Conservation (phyloP, 2,329 filamentous ascomycete species). For the Rasamsonia emersonii region DNA sequence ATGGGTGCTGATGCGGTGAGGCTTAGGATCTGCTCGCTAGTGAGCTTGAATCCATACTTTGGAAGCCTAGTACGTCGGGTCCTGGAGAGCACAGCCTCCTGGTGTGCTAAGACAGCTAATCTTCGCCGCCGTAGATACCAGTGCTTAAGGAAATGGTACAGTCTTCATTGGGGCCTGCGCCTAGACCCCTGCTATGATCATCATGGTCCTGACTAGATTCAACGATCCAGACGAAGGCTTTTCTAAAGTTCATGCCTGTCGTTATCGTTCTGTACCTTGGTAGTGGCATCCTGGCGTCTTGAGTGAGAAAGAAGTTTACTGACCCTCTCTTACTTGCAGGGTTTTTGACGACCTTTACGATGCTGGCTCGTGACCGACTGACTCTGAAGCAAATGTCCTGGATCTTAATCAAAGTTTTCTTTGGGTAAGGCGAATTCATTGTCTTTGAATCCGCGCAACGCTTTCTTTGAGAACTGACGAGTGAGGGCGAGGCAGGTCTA, state of each 20-base stretch:
- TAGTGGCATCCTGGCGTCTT: no score
- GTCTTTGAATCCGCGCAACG: conserved; percentile 8
- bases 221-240: conserved; percentile 61
- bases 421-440: conserved; percentile 39
- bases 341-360: conserved; percentile 71
- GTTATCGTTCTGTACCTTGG: conserved; percentile 74
- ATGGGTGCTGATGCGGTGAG: conserved; percentile 7
- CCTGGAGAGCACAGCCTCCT: conserved; percentile 9
- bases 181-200: conserved; percentile 1
- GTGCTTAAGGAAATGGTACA: conserved; percentile 82
- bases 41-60: conserved; percentile 84
- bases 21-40: conserved; percentile 67
- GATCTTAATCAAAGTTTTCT: conserved; percentile 55
- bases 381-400: conserved; percentile 50
- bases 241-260: conserved; percentile 70
- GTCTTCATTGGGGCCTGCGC: conserved; percentile 1
- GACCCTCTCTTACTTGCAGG: conserved; percentile 34
- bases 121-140: conserved; percentile 51
- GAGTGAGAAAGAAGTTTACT: no score
- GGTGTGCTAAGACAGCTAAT: background rate
- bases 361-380: conserved; percentile 50
- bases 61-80: conserved; percentile 36
- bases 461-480: conserved; percentile 18
- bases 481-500: conserved; percentile 32
- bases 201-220: background rate